Conservation (phyloP, 2,329 filamentous ascomycete genomes). For the Penicillium sp. region DNA sequence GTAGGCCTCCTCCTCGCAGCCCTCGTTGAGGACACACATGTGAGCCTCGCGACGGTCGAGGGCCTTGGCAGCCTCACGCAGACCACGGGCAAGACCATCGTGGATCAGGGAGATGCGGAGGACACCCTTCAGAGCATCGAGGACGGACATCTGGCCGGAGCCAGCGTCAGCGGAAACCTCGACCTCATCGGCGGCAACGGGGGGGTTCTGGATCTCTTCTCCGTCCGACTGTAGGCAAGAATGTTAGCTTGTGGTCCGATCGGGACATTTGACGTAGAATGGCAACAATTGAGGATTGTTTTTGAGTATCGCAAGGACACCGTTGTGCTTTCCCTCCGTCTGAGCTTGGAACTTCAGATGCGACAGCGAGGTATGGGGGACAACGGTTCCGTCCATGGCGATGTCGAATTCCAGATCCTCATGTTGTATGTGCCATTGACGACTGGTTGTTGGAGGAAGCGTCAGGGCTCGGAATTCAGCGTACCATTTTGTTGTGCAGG, state of each 20-base stretch:
- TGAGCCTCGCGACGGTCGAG: conserved; percentile 98
- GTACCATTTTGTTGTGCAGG: conserved; percentile 52
- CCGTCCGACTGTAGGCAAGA: conserved; percentile 82
- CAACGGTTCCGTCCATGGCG: not conserved
- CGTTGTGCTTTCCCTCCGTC: not conserved
- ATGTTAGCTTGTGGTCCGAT: conserved; percentile 22
- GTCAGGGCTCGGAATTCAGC: conserved; percentile 15
- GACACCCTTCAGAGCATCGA: conserved; percentile 98
- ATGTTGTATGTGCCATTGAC: conserved; percentile 7
- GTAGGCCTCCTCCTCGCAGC: conserved; percentile 99
- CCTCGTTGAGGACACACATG: conserved; percentile 99
- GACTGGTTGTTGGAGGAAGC: not conserved
- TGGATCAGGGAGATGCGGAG: conserved; percentile 99
- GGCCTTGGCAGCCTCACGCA: conserved; percentile 97
- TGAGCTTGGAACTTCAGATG: not conserved
- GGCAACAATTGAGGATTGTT: not conserved
- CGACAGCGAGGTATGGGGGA: not conserved
- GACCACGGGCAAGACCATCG: conserved; percentile 97
- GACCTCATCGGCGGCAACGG: conserved; percentile 79
- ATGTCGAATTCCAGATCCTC: conserved; percentile 16
- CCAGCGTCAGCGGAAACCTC: conserved; percentile 90
- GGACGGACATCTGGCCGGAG: conserved; percentile 83
- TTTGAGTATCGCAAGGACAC: not conserved
- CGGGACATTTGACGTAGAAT: too few relatives aligned
- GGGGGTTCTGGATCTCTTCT: conserved; percentile 89